Percentiles rank a stretch among this genome's conserved stretches.
Conservation (phyloP, 257 asterid species). For the Thymus mandschuricus region DNA sequence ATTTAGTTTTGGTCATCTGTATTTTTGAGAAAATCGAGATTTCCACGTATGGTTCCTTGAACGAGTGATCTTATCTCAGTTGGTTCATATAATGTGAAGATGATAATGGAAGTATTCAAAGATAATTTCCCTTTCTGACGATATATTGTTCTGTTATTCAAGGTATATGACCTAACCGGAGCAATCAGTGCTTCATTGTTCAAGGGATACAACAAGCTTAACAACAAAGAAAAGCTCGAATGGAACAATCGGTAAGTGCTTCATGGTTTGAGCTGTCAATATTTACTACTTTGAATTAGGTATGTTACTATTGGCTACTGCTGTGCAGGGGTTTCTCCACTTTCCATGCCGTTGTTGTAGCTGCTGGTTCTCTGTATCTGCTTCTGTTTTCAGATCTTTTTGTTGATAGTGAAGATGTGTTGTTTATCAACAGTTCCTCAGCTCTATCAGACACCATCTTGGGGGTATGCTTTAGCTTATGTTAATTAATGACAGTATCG, state of each 20-base stretch:
- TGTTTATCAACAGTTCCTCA: constrained; percentile 58
- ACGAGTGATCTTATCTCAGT: neutral
- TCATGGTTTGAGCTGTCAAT: constrained; percentile 21
- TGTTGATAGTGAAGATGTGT: constrained; percentile 47
- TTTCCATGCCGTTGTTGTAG: constrained; percentile 77
- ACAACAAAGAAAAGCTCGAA: constrained; percentile 62
- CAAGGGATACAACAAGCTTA: constrained; percentile 73
- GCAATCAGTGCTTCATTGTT: constrained; percentile 60
- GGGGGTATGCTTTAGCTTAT: constrained; percentile 60
- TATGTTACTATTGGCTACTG: constrained; percentile 18
- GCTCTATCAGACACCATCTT: constrained; percentile 66
- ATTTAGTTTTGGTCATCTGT: neutral
- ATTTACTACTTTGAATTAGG: neutral
- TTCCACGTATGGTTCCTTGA: neutral
- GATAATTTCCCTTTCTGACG: constrained; percentile 28
- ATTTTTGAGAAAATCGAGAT: neutral
- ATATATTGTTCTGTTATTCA: constrained; percentile 45
- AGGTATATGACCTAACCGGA: constrained; percentile 90
- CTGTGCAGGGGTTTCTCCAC: constrained; percentile 88
- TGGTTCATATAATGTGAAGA: neutral
- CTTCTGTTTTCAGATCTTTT: constrained; percentile 64
- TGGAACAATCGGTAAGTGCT: constrained; percentile 85
- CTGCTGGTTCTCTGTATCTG: constrained; percentile 71
- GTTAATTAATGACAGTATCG: neutral
- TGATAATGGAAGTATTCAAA: constrained; percentile 3